phyloP scores from a whole-genome alignment of 768 basidiomycete species.

The Suillus occidentalis region DNA sequence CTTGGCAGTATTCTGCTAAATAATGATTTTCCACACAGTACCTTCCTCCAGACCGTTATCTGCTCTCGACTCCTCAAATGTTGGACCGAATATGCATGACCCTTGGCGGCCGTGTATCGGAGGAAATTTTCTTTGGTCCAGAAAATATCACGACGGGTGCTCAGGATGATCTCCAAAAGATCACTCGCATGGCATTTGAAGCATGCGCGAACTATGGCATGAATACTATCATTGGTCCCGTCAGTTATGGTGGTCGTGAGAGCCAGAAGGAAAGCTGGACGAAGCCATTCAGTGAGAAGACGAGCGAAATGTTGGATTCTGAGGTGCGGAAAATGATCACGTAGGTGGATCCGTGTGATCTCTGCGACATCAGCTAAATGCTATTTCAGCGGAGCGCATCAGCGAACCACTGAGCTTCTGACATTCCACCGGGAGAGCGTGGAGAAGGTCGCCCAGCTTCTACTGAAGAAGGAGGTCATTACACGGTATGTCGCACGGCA shows the following conservation, averaged over 20 bases:
- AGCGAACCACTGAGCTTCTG: slow-evolving; percentile 78
- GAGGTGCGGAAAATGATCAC: slow-evolving; percentile 97
- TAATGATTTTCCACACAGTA: slow-evolving; percentile 50
- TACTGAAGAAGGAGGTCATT: slow-evolving; percentile 95
- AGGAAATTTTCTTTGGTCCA: slow-evolving; percentile 94
- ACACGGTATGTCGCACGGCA: slow-evolving; percentile 60
- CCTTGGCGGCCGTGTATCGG: slow-evolving; percentile 93
- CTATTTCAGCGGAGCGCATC: slow-evolving; percentile 63
- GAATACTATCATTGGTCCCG: slow-evolving; percentile 92
- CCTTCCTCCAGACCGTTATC: slow-evolving; percentile 92
- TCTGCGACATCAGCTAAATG: slow-evolving; percentile 12
- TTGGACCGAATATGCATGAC: slow-evolving; percentile 98
- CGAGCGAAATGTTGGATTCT: slow-evolving; percentile 87
- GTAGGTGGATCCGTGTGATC: slow-evolving; percentile 34
- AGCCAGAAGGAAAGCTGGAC: slow-evolving; percentile 86
- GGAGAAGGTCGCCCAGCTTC: slow-evolving; percentile 86
- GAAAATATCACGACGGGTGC: slow-evolving; percentile 97
- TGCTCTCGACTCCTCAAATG: slow-evolving; percentile 94
- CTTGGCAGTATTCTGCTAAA: slow-evolving; percentile 11
- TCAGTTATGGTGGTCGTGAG: slow-evolving; percentile 91
- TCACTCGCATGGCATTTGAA: slow-evolving; percentile 97
- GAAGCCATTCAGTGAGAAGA: slow-evolving; percentile 98
- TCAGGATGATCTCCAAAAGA: slow-evolving; percentile 97
- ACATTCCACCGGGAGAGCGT: slow-evolving; percentile 83
- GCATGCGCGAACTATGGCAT: slow-evolving; percentile 96